Percentiles rank a stretch among this genome's conserved stretches.
Evolutionary conservation across 768 basidiomycete species (phyloP).

Genomic region (Collybia mongolica): DNA sequence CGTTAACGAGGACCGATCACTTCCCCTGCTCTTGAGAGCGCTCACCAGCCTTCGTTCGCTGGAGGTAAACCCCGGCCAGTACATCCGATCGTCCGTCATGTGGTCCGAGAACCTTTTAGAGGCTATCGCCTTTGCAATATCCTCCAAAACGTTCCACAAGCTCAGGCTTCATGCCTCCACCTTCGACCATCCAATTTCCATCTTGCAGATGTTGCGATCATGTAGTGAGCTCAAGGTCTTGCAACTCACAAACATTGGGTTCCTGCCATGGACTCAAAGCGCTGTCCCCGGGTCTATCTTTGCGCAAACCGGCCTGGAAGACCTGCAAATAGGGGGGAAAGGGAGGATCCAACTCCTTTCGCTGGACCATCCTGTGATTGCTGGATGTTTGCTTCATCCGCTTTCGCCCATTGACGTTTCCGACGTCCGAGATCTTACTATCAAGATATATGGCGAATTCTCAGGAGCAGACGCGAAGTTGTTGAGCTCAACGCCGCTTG

Average conservation of each 20-base stretch:
- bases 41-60: not conserved
- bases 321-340: not conserved
- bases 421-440: not conserved
- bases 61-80: not conserved
- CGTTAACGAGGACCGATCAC: conserved; percentile 18
- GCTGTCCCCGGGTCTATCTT: not conserved
- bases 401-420: conserved; percentile 6
- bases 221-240: not conserved
- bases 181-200: not conserved
- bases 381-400: not conserved
- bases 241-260: not conserved
- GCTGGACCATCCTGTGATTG: not conserved
- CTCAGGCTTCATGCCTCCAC: not conserved
- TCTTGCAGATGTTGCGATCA: not conserved
- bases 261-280: not conserved
- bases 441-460: not conserved
- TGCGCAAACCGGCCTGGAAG: not conserved
- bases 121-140: not conserved
- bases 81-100: not conserved
- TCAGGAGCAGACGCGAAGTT: not conserved
- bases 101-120: not conserved
- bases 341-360: not conserved
- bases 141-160: not conserved
- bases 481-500: not conserved
- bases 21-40: conserved; percentile 16